Evolutionary conservation across 2,329 filamentous ascomycete genomes (phyloP).

Genomic region (Lachnellula cervina): DNA sequence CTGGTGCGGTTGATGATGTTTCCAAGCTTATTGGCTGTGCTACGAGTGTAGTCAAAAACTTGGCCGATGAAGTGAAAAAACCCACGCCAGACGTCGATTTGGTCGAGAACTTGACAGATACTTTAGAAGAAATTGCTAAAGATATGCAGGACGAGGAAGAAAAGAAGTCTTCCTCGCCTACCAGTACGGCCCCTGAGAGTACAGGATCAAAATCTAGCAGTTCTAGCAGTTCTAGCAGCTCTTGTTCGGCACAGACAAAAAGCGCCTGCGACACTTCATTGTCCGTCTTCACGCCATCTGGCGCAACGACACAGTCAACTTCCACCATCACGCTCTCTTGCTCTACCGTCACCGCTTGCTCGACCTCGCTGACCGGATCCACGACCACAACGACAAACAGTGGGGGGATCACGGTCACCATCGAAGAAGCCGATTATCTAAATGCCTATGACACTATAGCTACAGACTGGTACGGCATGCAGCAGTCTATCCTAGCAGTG

Average conservation of each 20-base stretch:
- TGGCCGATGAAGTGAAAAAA: conserved; percentile 5
- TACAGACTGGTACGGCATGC: no score
- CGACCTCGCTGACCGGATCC: background rate
- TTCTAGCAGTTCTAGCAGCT: background rate
- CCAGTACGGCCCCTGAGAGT: no score
- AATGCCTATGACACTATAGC: no score
- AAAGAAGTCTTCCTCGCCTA: background rate
- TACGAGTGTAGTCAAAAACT: conserved; percentile 7
- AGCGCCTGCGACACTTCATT: background rate
- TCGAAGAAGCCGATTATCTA: no score
- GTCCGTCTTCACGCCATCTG: background rate
- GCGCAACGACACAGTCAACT: background rate
- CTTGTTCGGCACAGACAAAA: background rate
- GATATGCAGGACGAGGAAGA: conserved; percentile 4
- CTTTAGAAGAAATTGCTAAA: conserved; percentile 3
- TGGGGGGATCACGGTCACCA: no score
- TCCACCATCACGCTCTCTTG: background rate
- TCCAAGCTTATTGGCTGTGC: conserved; percentile 10
- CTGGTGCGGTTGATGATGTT: conserved; percentile 2
- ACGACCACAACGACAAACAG: no score
- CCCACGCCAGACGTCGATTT: background rate
- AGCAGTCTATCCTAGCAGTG: no score
- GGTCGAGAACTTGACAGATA: conserved; percentile 11
- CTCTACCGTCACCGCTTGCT: background rate
- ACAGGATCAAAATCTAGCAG: background rate